These are phyloP conservation scores for Sarocladium oryzae DNA, from an alignment of 2,329 filamentous ascomycete genomes.

Conservation along the genomic window DNA sequence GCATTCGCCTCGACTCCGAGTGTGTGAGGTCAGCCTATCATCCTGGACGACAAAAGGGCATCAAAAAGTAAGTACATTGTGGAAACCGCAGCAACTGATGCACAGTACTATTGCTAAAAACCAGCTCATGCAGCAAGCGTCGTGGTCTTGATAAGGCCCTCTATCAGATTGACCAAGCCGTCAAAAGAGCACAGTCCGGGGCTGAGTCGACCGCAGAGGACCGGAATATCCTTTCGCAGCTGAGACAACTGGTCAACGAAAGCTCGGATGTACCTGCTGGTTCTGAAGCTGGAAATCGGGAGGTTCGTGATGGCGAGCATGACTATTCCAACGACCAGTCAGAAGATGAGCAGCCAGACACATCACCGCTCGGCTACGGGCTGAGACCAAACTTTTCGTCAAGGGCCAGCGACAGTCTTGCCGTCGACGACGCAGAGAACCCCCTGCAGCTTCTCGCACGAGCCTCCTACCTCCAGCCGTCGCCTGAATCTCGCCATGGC, in stretches of 20 bases:
- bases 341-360: constrained; percentile 19
- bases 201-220: constrained; percentile 35
- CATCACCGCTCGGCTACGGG: neutral
- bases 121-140: constrained; percentile 50
- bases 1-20: constrained; percentile 48
- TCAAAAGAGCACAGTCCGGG: constrained; percentile 47
- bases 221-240: constrained; percentile 37
- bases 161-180: constrained; percentile 65
- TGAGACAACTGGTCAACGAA: constrained; percentile 33
- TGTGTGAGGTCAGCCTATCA: constrained; percentile 69
- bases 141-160: constrained; percentile 69
- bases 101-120: constrained; percentile 12
- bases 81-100: no score
- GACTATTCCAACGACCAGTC: constrained; percentile 25
- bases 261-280: neutral
- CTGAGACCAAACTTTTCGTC: constrained; percentile 11
- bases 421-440: constrained; percentile 68
- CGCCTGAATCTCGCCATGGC: constrained; percentile 23
- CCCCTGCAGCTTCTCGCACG: constrained; percentile 66
- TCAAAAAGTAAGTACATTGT: constrained; percentile 70
- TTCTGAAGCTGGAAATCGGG: neutral
- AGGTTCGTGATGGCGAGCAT: constrained; percentile 21
- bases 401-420: constrained; percentile 42
- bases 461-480: constrained; percentile 62
- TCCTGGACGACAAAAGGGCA: constrained; percentile 66